Base-by-base conservation (phyloP, 2,329 filamentous ascomycete species). In the Coniochaeta prunicola region DNA sequence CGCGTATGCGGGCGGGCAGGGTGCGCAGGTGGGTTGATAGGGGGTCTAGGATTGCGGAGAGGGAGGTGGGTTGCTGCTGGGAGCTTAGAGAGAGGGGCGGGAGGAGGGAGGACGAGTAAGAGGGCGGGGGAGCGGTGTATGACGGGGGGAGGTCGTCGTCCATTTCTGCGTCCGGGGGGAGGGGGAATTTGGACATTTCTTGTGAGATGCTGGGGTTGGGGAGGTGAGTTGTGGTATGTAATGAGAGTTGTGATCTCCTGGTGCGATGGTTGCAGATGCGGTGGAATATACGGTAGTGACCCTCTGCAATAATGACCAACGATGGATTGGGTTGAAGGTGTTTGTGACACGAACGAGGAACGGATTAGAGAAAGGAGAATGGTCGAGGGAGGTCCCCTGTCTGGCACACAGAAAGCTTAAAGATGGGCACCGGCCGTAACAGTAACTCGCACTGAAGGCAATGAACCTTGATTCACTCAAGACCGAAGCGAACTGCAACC, bases 21-120 rank as follows among this genome's bases (percentile, higher is more conserved):
- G 62, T 59, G 54, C 58, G 59, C 19, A 76, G 69, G 57, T 75
- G 67, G 3, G 67, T 65, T 0, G 70, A 67, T 9, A 66, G 58
- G 9, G 62, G 58, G 19, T 33, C 15, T 8, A 45, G 40, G 57
- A 26, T 53, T 53, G 53, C 24, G 33, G 33, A 12, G 56, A 57
- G 38, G 42, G 58, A 42, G 36, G 36, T 38, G 36, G 36, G 6
- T 6, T 12, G 6, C 31, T 33, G 31, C 31, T 33, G 31, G 31
- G 12, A 33, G 58, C 15, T 30, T 53, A 26, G 24, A n/a, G 26
- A 34, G 24, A 19, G 36, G 57, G 60, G 24, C 24, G 50, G 53
- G 34, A 26, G 15, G 42, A 58, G 36, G 59, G 58, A 2, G 17
- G 62, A 42, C 5, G 26, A 2, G 53, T 24, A 33, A 31, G 31